Base-by-base conservation (phyloP, 106 monocot species). In the Dendrobium catenatum region DNA sequence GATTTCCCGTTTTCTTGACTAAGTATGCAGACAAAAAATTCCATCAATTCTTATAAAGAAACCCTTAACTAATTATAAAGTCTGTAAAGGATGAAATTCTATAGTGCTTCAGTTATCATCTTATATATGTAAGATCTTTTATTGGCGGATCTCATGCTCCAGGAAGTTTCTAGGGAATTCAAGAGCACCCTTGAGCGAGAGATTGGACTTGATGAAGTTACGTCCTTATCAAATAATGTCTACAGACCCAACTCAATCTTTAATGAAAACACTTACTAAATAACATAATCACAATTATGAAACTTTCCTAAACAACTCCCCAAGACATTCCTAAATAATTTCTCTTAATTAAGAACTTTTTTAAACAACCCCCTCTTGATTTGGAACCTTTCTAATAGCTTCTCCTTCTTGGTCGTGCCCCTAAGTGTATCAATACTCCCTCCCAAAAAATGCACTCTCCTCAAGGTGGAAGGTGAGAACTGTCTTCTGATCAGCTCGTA, bases 91-190 rank as follows among this genome's bases (percentile, higher is more conserved):
- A 37, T 2, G 31, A 33, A 37, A 70, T 70, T 70, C 29, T 29
- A 20, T 44, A 16, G 19, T 44, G 42, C 20, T 74, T 44, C 43
- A 20, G 20, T 44, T 74, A 15, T 44, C 74, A 67, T 76, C 10
- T 31, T 27, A 48, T 70, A 40, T 70, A 15, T 37, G 10, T 2
- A 70, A 70, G n/a, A 74, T 74, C 64, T 37, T 70, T 70, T 48
- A 48, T 48, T 77, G 43, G 42, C 20, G 9, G 4, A 81, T 81
- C 43, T 80, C 22, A 43, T 85, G 40, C 22, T 85, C 51, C 77
- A 99, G 99, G 95, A 99, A n/a, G 99, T 99, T 20, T 95, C 99
- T 64, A 95, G 89, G 79, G 99, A 99, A 82, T 95, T 99, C 86
- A 99, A 93, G 86, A 95, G 85, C 90, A 99, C 99, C 2, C 85